A percentile compares a stretch with the other conserved stretches of the same genome.
phyloP scores from a whole-genome alignment of 768 basidiomycete species.

The Boletus subparvulus region DNA sequence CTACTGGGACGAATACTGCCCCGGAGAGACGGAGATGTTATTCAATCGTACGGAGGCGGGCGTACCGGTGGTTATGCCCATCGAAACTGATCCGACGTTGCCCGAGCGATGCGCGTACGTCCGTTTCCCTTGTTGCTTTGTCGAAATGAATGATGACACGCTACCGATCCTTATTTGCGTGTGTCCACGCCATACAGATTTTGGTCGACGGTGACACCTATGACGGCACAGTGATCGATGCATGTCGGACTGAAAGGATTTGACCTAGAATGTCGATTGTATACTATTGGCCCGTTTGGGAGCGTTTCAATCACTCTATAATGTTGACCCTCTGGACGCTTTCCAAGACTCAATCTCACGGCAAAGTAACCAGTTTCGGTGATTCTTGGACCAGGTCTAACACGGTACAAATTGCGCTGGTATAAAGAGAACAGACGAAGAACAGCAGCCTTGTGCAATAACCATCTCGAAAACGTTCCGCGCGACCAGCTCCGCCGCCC shows the following conservation, averaged over 20 bases:
- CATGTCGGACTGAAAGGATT: background rate
- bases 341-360: too few relatives aligned
- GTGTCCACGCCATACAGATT: constrained; percentile 4
- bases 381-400: too few relatives aligned
- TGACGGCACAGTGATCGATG: constrained; percentile 7
- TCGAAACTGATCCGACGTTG: background rate
- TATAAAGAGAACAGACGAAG: too few relatives aligned
- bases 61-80: background rate
- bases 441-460: too few relatives aligned
- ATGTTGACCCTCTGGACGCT: too few relatives aligned
- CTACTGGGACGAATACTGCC: constrained; percentile 3
- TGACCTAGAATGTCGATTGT: too few relatives aligned
- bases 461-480: too few relatives aligned
- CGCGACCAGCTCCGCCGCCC: too few relatives aligned
- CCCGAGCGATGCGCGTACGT: constrained; percentile 16
- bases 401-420: too few relatives aligned
- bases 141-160: too few relatives aligned
- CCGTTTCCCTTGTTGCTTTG: background rate
- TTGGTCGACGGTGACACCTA: constrained; percentile 11
- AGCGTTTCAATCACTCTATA: background rate
- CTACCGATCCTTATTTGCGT: background rate
- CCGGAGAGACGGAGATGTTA: constrained; percentile 12
- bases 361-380: too few relatives aligned
- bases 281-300: too few relatives aligned
- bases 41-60: constrained; percentile 12